Evolutionary conservation across 768 basidiomycete species (phyloP).

Genomic region (Termitomyces sp.): DNA sequence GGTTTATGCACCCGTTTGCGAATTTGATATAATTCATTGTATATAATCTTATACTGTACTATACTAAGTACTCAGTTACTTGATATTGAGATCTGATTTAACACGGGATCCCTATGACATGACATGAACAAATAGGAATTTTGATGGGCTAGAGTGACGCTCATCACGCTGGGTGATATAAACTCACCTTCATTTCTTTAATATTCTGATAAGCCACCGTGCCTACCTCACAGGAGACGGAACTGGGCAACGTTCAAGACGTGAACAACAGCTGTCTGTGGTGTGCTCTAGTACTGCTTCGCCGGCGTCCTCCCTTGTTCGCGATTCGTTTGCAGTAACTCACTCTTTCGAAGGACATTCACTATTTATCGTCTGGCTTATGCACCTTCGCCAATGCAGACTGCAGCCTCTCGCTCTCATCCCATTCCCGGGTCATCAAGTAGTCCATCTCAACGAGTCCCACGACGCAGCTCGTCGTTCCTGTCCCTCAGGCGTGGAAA

Average conservation of each 20-base stretch:
- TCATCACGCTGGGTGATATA: not conserved
- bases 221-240: not conserved
- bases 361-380: constrained; percentile 12
- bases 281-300: not conserved
- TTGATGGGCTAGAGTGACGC: not conserved
- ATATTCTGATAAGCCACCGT: not conserved
- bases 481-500: constrained; percentile 52
- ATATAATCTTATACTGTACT: not conserved
- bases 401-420: constrained; percentile 33
- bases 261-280: not conserved
- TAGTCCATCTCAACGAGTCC: constrained; percentile 33
- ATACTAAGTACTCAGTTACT: too few species aligned
- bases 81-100: too few species aligned
- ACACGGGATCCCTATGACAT: not conserved
- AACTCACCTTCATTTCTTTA: not conserved
- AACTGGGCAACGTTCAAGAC: not conserved
- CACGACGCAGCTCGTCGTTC: constrained; percentile 55
- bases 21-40: not conserved
- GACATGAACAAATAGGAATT: constrained; percentile 6
- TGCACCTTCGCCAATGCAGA: constrained; percentile 27
- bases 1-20: not conserved
- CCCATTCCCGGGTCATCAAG: constrained; percentile 21
- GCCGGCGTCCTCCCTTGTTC: not conserved
- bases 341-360: constrained; percentile 10
- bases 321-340: constrained; percentile 5